A percentile compares a stretch with the other conserved stretches of the same genome.
Evolutionary conservation across 2,329 filamentous ascomycete genomes (phyloP).

Genomic region (Fusarium proliferatum): DNA sequence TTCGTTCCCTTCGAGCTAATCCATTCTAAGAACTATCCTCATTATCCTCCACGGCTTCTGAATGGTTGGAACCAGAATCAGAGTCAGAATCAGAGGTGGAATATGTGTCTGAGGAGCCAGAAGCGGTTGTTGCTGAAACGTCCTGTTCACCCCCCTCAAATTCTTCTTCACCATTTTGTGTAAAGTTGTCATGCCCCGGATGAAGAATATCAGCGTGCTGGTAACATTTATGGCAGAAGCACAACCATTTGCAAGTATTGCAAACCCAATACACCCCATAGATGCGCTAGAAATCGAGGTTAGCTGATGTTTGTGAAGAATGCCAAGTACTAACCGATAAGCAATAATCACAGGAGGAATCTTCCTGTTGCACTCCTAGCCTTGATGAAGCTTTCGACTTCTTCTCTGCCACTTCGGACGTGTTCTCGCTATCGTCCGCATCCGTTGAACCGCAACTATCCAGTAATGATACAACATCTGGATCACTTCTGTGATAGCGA

Average conservation of each 20-base stretch:
- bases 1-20: not conserved
- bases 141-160: accelerated
- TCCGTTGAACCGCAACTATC: too few species aligned
- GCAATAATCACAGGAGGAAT: not conserved
- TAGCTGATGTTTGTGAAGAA: not conserved
- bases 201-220: not conserved
- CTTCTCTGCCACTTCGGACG: accelerated
- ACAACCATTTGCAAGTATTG: not conserved
- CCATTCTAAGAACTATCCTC: not conserved
- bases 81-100: not conserved
- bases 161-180: not conserved
- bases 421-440: too few species aligned
- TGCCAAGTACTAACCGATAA: not conserved
- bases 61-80: accelerated
- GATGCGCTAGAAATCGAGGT: not conserved
- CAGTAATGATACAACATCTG: accelerated
- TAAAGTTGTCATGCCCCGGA: not conserved
- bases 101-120: not conserved
- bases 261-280: not conserved
- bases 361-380: accelerated
- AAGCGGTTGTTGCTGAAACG: accelerated
- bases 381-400: not conserved
- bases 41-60: accelerated
- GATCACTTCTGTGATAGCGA: not conserved
- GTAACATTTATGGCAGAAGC: not conserved